Percentiles rank a stretch among this genome's conserved stretches.
Evolutionary conservation across 164 flowering plant genomes (phyloP).

Genomic region (Tinospora cordifolia): DNA sequence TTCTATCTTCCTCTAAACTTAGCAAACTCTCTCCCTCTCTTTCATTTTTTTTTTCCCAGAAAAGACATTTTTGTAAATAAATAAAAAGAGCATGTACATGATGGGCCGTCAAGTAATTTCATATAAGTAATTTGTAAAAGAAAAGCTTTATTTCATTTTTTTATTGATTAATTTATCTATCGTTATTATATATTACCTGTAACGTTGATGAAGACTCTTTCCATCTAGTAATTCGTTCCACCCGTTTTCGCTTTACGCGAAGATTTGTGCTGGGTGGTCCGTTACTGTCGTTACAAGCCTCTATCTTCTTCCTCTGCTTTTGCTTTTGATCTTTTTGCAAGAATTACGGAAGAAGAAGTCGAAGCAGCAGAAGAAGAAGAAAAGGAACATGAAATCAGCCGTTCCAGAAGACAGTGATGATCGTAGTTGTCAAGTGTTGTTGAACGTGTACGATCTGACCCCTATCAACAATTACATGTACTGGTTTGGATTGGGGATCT

Average conservation of each 20-base stretch:
- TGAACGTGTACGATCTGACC: slow-evolving; percentile 79
- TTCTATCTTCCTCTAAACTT: no score
- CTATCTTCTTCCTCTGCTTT: not conserved
- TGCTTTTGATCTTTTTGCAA: not conserved
- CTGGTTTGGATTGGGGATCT: slow-evolving; percentile 67
- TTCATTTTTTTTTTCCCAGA: no score
- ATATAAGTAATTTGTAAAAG: no score
- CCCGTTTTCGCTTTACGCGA: not conserved
- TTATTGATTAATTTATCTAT: no score
- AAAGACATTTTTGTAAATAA: no score
- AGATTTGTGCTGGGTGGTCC: not conserved
- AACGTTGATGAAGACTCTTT: no score
- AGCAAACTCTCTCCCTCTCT: no score
- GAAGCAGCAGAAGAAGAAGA: not conserved
- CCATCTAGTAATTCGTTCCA: no score
- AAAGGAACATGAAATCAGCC: slow-evolving; percentile 14
- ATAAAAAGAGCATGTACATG: no score
- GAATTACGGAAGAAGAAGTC: not conserved
- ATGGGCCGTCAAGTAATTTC: no score
- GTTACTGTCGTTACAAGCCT: not conserved
- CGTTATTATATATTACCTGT: no score
- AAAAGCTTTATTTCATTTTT: no score
- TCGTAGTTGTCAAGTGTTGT: slow-evolving; percentile 33
- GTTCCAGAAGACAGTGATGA: slow-evolving; percentile 18
- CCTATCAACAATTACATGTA: slow-evolving; percentile 50